These are phyloP conservation scores for Ceratonia siliqua DNA, from an alignment of 306 rosid species.

Conservation along the genomic window DNA sequence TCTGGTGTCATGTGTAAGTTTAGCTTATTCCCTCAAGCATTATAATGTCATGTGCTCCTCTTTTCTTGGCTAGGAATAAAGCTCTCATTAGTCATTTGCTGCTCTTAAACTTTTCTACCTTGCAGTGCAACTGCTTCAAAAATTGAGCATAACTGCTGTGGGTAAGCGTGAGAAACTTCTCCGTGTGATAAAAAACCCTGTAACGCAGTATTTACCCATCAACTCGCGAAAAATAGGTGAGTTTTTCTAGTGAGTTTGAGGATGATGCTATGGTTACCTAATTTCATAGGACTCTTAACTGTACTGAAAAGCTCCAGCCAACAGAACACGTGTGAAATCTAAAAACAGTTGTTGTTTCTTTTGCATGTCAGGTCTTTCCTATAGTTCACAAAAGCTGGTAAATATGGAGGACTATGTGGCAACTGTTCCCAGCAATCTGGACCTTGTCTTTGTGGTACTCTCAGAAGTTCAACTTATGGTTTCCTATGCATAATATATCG, in stretches of 20 bases:
- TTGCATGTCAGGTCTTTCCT: slow-evolving; percentile 58
- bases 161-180: slow-evolving; percentile 84
- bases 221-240: slow-evolving; percentile 73
- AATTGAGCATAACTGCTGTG: slow-evolving; percentile 72
- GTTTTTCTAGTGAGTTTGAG: neutral
- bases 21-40: neutral
- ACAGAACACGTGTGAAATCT: neutral
- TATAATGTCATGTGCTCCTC: neutral
- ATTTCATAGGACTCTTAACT: neutral
- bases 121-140: slow-evolving; percentile 87
- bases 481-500: neutral
- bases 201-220: slow-evolving; percentile 73
- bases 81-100: slow-evolving; percentile 11
- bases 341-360: neutral
- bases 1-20: slow-evolving; percentile 84
- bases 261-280: neutral
- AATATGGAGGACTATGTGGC: slow-evolving; percentile 49
- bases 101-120: slow-evolving; percentile 17
- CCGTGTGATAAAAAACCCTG: slow-evolving; percentile 78
- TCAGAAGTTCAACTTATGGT: neutral
- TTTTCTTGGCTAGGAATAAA: neutral
- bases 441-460: slow-evolving; percentile 87
- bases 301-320: neutral
- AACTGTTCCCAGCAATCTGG: slow-evolving; percentile 28
- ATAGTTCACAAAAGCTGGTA: slow-evolving; percentile 73